Conservation (phyloP, 352 stramenopile genomes). For the Globisporangium rhizosaccharum region DNA sequence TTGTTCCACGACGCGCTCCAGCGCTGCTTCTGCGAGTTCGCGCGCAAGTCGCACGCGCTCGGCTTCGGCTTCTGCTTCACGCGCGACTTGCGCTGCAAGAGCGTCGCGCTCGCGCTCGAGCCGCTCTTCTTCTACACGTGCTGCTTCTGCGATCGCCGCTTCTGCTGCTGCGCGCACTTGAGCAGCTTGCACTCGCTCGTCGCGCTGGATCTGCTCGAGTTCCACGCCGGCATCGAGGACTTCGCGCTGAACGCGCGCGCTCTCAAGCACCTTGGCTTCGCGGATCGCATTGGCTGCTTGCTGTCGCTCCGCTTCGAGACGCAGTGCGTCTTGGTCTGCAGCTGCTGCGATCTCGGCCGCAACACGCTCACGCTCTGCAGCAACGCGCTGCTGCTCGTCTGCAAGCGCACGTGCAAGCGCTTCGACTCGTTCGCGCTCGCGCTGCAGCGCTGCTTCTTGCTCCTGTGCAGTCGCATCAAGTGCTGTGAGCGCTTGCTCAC, state of each 20-base stretch:
- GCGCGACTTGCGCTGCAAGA: slow-evolving; percentile 2
- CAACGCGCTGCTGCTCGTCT: neutral
- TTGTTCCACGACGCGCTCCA: slow-evolving; percentile 3
- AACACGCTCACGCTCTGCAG: neutral
- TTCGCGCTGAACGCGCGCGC: slow-evolving; percentile 9
- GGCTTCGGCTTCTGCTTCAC: slow-evolving; percentile 3
- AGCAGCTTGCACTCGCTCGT: slow-evolving; percentile 10
- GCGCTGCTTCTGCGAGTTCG: neutral
- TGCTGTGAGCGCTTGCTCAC: neutral
- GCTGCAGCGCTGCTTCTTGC: neutral
- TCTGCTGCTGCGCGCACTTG: slow-evolving; percentile 15
- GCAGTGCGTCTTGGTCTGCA: neutral
- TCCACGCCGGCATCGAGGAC: neutral
- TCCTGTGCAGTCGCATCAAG: too few species aligned
- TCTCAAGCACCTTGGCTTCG: slow-evolving; percentile 24
- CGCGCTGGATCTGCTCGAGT: slow-evolving; percentile 4
- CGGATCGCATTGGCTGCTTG: neutral
- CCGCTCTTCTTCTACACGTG: slow-evolving; percentile 7
- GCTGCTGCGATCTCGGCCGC: neutral
- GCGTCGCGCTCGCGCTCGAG: slow-evolving; percentile 2
- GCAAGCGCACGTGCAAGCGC: neutral
- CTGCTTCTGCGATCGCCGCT: slow-evolving; percentile 8
- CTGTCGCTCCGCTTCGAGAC: neutral
- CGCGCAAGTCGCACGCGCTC: slow-evolving; percentile 8
- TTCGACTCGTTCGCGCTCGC: neutral